Evolutionary conservation across 352 stramenopile genomes (phyloP).

Genomic region (Globisporangium okanoganense): DNA sequence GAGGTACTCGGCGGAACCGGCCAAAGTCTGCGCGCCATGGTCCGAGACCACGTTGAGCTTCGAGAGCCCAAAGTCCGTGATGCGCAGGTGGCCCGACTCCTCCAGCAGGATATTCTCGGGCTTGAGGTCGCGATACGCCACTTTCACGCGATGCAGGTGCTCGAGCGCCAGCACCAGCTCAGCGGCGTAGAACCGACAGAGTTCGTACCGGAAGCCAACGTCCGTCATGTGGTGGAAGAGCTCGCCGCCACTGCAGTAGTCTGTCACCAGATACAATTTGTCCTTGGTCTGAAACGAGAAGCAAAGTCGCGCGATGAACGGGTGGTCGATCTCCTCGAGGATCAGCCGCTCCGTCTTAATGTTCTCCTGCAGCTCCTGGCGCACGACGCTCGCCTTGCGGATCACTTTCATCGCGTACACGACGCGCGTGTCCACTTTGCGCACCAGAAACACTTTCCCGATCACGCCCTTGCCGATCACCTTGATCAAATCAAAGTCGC

Average conservation of each 20-base stretch:
- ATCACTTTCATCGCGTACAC: conserved; percentile 99
- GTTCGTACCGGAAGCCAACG: conserved; percentile 58
- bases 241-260: conserved; percentile 93
- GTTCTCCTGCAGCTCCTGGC: conserved; percentile 92
- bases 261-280: conserved; percentile 87
- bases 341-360: conserved; percentile 97
- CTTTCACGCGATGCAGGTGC: conserved; percentile 92
- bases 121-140: conserved; percentile 97
- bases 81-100: conserved; percentile 90
- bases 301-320: conserved; percentile 97
- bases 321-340: conserved; percentile 95
- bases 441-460: conserved; percentile 88
- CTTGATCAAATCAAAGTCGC: conserved; percentile 83
- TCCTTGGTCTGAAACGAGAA: conserved; percentile 97
- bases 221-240: conserved; percentile 98
- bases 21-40: conserved; percentile 58
- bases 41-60: conserved; percentile 76
- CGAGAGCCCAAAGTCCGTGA: conserved; percentile 96
- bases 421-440: conserved; percentile 83
- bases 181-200: conserved; percentile 93
- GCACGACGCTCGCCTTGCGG: conserved; percentile 93
- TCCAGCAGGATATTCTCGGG: conserved; percentile 94
- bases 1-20: conserved; percentile 89
- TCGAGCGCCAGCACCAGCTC: conserved; percentile 95
- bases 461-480: conserved; percentile 84